Conservation (phyloP, 805 yeast species). For the Grigorovia transvaalensis region DNA sequence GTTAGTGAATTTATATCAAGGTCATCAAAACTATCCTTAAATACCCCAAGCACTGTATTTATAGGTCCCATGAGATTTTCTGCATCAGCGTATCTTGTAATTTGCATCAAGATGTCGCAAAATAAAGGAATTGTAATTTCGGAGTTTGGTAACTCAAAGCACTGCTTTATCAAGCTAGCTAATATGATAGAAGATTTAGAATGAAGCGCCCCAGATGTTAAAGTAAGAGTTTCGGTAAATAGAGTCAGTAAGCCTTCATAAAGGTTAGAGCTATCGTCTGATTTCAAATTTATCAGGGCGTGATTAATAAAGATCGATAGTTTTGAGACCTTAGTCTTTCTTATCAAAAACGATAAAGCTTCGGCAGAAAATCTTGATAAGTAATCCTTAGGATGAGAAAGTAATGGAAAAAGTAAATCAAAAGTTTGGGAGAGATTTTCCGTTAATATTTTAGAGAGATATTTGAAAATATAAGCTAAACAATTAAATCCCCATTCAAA, state of each 20-base stretch:
- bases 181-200: constrained; percentile 53
- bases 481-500: constrained; percentile 80
- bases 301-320: constrained; percentile 38
- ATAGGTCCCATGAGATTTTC: constrained; percentile 41
- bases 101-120: constrained; percentile 47
- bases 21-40: constrained; percentile 9
- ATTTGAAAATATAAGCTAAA: constrained; percentile 82
- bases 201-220: constrained; percentile 63
- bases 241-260: constrained; percentile 53
- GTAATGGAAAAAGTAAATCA: constrained; percentile 48
- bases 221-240: constrained; percentile 63
- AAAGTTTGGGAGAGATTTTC: constrained; percentile 63
- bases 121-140: constrained; percentile 32
- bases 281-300: constrained; percentile 30
- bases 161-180: constrained; percentile 32
- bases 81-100: constrained; percentile 42
- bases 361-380: constrained; percentile 81
- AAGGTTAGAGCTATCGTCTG: constrained; percentile 32
- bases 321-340: constrained; percentile 47
- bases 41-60: constrained; percentile 19
- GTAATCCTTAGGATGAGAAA: constrained; percentile 50
- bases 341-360: constrained; percentile 72
- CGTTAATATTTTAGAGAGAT: constrained; percentile 55
- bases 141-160: constrained; percentile 4
- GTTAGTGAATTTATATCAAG: constrained; percentile 24